A percentile compares a stretch with the other conserved stretches of the same genome.
Evolutionary conservation across 2,329 filamentous ascomycete species (phyloP).

Genomic region (Aspergillus fructus): DNA sequence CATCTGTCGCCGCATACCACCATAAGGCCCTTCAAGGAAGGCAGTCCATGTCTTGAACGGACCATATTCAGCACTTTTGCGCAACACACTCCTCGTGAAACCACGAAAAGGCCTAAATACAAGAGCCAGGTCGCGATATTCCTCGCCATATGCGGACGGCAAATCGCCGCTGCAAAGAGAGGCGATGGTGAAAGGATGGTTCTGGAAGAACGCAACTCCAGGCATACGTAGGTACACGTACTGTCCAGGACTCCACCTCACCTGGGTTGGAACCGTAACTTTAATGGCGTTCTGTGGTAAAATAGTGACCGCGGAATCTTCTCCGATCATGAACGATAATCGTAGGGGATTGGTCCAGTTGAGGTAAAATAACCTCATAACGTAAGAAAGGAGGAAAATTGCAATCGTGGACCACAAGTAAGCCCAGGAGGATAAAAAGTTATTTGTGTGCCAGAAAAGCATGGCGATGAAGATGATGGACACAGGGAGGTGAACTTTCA

Average conservation of each 20-base stretch:
- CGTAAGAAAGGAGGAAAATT: slow-evolving; percentile 75
- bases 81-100: slow-evolving; percentile 82
- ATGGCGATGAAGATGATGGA: slow-evolving; percentile 77
- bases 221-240: slow-evolving; percentile 95
- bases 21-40: slow-evolving; percentile 91
- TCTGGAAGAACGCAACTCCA: slow-evolving; percentile 83
- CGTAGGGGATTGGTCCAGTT: slow-evolving; percentile 86
- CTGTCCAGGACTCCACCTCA: slow-evolving; percentile 90
- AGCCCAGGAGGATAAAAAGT: slow-evolving; percentile 84
- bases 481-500: slow-evolving; percentile 77
- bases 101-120: slow-evolving; percentile 91
- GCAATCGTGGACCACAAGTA: slow-evolving; percentile 80
- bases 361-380: slow-evolving; percentile 74
- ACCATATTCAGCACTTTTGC: slow-evolving; percentile 78
- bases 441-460: slow-evolving; percentile 95
- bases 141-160: slow-evolving; percentile 83
- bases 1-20: slow-evolving; percentile 86
- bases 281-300: slow-evolving; percentile 95
- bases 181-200: slow-evolving; percentile 93
- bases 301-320: slow-evolving; percentile 84
- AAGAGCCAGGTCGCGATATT: slow-evolving; percentile 83
- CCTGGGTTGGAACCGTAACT: slow-evolving; percentile 87
- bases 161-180: slow-evolving; percentile 92
- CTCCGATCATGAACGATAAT: slow-evolving; percentile 79
- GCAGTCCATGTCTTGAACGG: slow-evolving; percentile 90